These are phyloP conservation scores for Plasmodium yoelii DNA, from an alignment of 169 alveolate genomes.

Conservation along the genomic window DNA sequence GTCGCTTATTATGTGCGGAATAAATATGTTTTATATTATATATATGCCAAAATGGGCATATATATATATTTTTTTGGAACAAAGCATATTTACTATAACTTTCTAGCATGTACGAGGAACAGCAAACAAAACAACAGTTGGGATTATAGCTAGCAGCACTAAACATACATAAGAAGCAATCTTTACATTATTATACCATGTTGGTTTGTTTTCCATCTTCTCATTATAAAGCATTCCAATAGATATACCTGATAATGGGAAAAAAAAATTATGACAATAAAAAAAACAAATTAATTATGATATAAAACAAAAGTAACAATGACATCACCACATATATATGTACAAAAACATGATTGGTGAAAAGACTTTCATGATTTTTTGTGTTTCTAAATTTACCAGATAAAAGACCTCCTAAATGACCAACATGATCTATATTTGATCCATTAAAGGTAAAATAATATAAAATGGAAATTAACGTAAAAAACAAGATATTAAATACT, in stretches of 20 bases:
- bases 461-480: conserved; percentile 81
- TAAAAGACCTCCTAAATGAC: conserved; percentile 88
- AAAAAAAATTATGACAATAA: too few relatives aligned
- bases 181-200: conserved; percentile 79
- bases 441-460: conserved; percentile 86
- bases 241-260: conserved; percentile 78
- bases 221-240: conserved; percentile 82
- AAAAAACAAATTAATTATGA: not conserved
- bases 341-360: not conserved
- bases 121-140: conserved; percentile 49
- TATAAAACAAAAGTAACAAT: not conserved
- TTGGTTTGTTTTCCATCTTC: conserved; percentile 83
- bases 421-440: conserved; percentile 87
- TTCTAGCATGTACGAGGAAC: conserved; percentile 52
- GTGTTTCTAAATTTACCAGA: conserved; percentile 68
- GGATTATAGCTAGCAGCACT: conserved; percentile 39
- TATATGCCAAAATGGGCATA: not conserved
- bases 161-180: conserved; percentile 61
- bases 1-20: not conserved
- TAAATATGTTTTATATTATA: too few relatives aligned
- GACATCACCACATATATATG: conserved; percentile 8
- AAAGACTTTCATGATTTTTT: not conserved
- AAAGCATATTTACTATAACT: not conserved
- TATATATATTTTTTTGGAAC: not conserved
- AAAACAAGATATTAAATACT: conserved; percentile 82